A percentile compares a stretch with the other conserved stretches of the same genome.
These are phyloP conservation scores for Wallacemonas sp. DNA, from an alignment of 208 protist species.

Conservation along the genomic window DNA sequence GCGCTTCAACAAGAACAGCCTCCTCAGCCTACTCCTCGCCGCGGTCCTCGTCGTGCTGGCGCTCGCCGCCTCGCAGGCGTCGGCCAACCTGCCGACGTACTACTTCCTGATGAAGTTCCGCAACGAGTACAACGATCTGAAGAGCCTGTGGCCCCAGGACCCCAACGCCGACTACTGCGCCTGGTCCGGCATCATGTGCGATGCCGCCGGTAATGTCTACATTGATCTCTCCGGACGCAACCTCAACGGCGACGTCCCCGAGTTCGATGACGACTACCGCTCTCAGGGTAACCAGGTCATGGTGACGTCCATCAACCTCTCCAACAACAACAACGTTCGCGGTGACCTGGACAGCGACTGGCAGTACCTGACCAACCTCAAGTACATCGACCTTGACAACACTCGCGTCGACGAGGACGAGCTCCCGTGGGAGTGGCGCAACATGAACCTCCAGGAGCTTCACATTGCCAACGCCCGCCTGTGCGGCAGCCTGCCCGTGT, in stretches of 20 bases:
- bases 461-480: slow-evolving; percentile 9
- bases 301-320: slow-evolving; percentile 17
- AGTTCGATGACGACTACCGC: not conserved
- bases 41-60: not conserved
- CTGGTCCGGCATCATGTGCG: not conserved
- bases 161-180: slow-evolving; percentile 1
- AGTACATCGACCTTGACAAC: slow-evolving; percentile 12
- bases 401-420: not conserved
- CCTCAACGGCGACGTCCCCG: slow-evolving; percentile 6
- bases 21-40: not conserved
- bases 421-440: slow-evolving; percentile 7
- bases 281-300: not conserved
- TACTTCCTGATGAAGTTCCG: slow-evolving; percentile 1
- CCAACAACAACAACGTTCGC: not conserved
- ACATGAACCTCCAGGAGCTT: slow-evolving; percentile 12
- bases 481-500: slow-evolving; percentile 14
- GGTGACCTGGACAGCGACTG: slow-evolving; percentile 6
- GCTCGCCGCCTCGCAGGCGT: too few species aligned
- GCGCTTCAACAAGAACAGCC: not conserved
- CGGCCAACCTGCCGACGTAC: too few species aligned
- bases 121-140: not conserved
- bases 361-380: slow-evolving; percentile 1
- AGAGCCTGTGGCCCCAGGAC: not conserved
- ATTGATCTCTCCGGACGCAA: not conserved
- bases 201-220: not conserved